Base-by-base conservation (phyloP, 2,329 filamentous ascomycete genomes). In the Pyrenochaeta sp. region DNA sequence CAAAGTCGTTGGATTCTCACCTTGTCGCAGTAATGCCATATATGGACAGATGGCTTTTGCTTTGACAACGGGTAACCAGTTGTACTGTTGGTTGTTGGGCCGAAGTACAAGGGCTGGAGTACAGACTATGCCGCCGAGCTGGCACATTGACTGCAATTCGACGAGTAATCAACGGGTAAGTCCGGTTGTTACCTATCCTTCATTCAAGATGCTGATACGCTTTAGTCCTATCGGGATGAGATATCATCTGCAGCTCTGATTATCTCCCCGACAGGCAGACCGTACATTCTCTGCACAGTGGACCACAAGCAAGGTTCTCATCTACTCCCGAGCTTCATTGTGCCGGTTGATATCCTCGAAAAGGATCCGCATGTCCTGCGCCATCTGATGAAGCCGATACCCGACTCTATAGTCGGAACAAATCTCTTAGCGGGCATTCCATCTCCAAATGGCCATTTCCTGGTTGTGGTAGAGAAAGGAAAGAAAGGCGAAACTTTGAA, bases 231-330 rank as follows among this genome's bases (percentile, higher is more conserved):
- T 34, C 52, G 50, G 24, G 62, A 63, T 19, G 54, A 57, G n/a
- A 64, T 69, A 46, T 61, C 65, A 25, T 56, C 59, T n/a, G 61
- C 61, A 8, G 36, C 50, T 5, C 54, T 66, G 5, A 59, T 68
- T 36, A 24, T 56, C 15, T 68, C 59, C 6, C 64, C 65, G 36
- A 57, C 54, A 13, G 56, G 59, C 22, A 58, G 27, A 22, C 52
- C 56, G 30, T 64, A 69, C 32, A 54, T 69, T 8, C 58, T 69
- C 37, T 65, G 66, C 32, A 61, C 64, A n/a, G 57, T 64, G 19
- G 56, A 67, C 24, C 64, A 67, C 24, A 61, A 50, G 37, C 58
- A 54, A 43, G 65, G 65, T 24, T 68, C 64, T 8, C 49, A 59
- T 25, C 40, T 64, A 25, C 28, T 56, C 2, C 60, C 52, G 24